A percentile compares a stretch with the other conserved stretches of the same genome.
These are phyloP conservation scores for Leccinum rimulosum DNA, from an alignment of 768 basidiomycete species.

Conservation along the genomic window DNA sequence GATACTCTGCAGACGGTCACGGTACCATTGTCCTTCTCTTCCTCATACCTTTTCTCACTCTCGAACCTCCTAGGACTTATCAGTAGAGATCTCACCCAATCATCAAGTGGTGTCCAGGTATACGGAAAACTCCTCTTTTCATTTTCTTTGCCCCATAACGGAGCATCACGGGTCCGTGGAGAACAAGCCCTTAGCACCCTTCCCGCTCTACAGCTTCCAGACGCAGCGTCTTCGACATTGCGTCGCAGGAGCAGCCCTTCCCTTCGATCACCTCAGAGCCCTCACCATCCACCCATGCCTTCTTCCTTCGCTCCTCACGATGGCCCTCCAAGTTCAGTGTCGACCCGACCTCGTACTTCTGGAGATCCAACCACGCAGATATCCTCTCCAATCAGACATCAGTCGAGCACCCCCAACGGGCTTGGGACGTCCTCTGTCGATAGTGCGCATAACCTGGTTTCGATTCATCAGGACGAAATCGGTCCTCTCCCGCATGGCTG, in stretches of 20 bases:
- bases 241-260: constrained; percentile 24
- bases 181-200: constrained; percentile 17
- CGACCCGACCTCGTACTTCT: constrained; percentile 16
- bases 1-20: constrained; percentile 44
- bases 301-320: constrained; percentile 18
- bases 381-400: constrained; percentile 15
- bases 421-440: constrained; percentile 5
- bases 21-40: constrained; percentile 30
- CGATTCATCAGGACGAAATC: constrained; percentile 52
- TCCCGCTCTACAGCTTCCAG: constrained; percentile 16
- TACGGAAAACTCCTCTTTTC: constrained; percentile 80
- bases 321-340: constrained; percentile 1
- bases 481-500: constrained; percentile 72
- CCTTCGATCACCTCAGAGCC: constrained; percentile 21
- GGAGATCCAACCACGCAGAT: constrained; percentile 13
- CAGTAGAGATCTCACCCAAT: constrained; percentile 53
- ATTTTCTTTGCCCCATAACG: constrained; percentile 42
- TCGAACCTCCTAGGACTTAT: constrained; percentile 51
- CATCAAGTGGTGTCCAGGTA: constrained; percentile 44
- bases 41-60: constrained; percentile 1
- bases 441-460: constrained; percentile 3
- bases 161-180: constrained; percentile 17
- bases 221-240: constrained; percentile 12
- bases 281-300: constrained; percentile 20
- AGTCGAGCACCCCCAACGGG: constrained; percentile 7